Conservation (phyloP, 176 grass and related monocot genomes). For the Metroxylon sagu region DNA sequence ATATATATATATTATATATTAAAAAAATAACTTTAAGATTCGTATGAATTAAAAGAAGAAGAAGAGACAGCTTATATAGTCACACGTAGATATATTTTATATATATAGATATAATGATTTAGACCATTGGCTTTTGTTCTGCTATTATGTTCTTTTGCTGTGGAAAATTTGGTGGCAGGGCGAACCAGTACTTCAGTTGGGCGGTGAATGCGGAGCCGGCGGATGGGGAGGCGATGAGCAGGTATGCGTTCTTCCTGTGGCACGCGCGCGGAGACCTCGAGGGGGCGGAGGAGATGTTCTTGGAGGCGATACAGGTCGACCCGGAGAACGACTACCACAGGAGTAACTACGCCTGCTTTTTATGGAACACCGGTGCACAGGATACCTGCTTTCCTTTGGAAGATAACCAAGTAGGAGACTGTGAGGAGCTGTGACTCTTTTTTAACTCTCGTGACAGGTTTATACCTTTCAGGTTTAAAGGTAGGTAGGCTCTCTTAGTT, state of each 20-base stretch:
- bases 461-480: no score
- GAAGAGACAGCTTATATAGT: no score
- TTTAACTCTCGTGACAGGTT: no score
- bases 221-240: conserved; percentile 68
- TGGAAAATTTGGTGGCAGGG: conserved; percentile 24
- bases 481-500: no score
- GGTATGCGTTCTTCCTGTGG: conserved; percentile 87
- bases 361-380: conserved; percentile 63
- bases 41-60: no score
- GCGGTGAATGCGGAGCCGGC: conserved; percentile 45
- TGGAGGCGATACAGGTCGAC: conserved; percentile 42
- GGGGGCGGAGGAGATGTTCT: conserved; percentile 74
- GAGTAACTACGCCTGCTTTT: conserved; percentile 62
- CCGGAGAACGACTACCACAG: conserved; percentile 47
- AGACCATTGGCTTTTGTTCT: no score
- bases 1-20: no score
- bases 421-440: no score
- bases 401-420: no score
- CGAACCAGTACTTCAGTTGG: conserved; percentile 66
- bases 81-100: conserved; percentile 4
- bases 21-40: no score
- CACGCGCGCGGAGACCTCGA: conserved; percentile 37
- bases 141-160: no score
- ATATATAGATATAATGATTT: conserved; percentile 3
- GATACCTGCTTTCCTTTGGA: conserved; percentile 44